These are phyloP conservation scores for Rhododendron kiyosumense DNA, from an alignment of 148 eudicot genomes.

Conservation along the genomic window DNA sequence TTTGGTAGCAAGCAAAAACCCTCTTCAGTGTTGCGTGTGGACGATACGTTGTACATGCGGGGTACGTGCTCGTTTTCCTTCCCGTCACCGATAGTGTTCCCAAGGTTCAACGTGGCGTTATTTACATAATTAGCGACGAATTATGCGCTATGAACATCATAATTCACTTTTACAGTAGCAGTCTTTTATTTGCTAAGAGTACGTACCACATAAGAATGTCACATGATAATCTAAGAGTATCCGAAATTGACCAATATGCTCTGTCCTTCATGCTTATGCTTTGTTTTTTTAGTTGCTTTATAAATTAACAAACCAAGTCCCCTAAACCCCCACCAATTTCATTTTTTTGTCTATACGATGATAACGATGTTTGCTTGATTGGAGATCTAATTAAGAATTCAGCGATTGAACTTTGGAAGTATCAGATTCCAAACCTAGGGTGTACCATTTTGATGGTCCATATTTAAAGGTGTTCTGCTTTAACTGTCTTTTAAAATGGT, in stretches of 20 bases:
- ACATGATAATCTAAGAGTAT: no score
- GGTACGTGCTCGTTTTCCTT: background rate
- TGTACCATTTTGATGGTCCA: background rate
- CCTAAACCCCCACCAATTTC: background rate
- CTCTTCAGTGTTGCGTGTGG: background rate
- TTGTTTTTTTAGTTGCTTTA: background rate
- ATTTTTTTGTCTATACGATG: background rate
- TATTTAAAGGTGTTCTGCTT: background rate
- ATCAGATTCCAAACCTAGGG: background rate
- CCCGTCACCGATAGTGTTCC: background rate
- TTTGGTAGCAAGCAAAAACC: background rate
- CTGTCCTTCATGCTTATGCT: background rate
- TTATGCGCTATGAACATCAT: no score
- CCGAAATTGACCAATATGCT: background rate
- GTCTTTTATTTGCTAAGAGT: no score
- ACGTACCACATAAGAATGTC: no score
- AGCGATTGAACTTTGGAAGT: background rate
- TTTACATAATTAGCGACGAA: no score
- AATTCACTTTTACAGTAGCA: no score
- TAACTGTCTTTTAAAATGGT: background rate
- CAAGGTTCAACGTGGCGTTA: no score
- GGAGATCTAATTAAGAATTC: background rate
- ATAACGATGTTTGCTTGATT: background rate
- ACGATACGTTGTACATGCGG: background rate
- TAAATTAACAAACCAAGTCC: background rate